Conservation (phyloP, 257 asterid species). For the Paraleonurus japonicus region DNA sequence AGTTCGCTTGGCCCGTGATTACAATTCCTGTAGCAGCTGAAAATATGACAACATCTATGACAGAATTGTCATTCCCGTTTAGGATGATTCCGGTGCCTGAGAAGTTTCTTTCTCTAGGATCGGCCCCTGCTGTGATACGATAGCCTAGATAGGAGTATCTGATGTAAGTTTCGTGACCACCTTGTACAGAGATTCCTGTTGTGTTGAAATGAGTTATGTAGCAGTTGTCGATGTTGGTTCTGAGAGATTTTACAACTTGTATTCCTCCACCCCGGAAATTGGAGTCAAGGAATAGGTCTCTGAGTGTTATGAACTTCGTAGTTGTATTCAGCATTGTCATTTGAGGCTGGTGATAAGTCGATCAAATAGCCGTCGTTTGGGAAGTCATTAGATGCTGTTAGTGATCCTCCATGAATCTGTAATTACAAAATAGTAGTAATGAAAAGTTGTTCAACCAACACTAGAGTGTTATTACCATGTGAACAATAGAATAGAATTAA, state of each 20-base stretch:
- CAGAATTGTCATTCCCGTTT: constrained; percentile 69
- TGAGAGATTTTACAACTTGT: constrained; percentile 58
- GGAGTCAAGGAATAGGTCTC: constrained; percentile 68
- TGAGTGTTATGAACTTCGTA: constrained; percentile 69
- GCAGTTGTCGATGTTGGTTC: constrained; percentile 76
- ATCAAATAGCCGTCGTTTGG: constrained; percentile 58
- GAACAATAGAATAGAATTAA: not conserved
- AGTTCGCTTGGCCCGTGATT: constrained; percentile 72
- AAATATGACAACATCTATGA: constrained; percentile 76
- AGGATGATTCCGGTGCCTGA: constrained; percentile 70
- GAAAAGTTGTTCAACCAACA: constrained; percentile 10
- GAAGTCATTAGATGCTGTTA: constrained; percentile 68
- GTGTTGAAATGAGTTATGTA: constrained; percentile 74
- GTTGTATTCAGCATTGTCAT: constrained; percentile 35
- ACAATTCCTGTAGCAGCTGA: constrained; percentile 72
- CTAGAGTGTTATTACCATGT: not conserved
- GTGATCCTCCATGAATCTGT: constrained; percentile 88
- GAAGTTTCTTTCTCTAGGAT: constrained; percentile 53
- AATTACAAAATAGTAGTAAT: not conserved
- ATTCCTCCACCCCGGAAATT: constrained; percentile 80
- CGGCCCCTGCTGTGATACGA: constrained; percentile 80
- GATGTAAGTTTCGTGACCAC: constrained; percentile 84
- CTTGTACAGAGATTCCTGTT: constrained; percentile 57
- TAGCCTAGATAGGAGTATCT: constrained; percentile 75
- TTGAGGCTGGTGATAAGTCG: constrained; percentile 57